Base-by-base conservation (phyloP, 768 basidiomycete genomes). In the Pisolithus orientalis region DNA sequence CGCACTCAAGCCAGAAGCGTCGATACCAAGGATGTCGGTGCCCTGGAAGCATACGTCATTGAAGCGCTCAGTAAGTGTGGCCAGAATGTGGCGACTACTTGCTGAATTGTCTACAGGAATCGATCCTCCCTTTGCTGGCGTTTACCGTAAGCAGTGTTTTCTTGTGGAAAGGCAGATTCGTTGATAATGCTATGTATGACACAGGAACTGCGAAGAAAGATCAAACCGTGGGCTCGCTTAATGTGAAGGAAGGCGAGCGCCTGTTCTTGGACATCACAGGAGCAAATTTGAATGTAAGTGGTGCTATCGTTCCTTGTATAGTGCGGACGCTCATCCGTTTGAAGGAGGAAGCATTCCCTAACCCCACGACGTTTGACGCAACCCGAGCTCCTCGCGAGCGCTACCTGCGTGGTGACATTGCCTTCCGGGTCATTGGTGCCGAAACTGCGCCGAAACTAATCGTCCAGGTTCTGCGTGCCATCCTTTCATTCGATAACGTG, bases 51-150 rank as follows among this genome's bases (percentile, higher is more conserved):
- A 27, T 83, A 80, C 59, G 78, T 82, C 11, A 73, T 76, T 17
- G 90, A 92, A 64, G 85, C 85, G 13, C 64, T 89, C 54, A 79
- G 87, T 88, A 49, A 59, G 85, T 78, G 0, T 16, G 5, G 9
- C 34, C 13, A 44, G 32, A n/a, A 9, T 32, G 13, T 5, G 16
- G 10, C 27, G 4, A 44, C 27, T 27, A 11, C 2, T 38, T 53
- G 13, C 51, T 62, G 17, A 64, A 38, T 11, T 17, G 14, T 52
- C 2, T 49, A 8, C 49, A 90, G 87, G 89, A 49, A 72, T 88
- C 46, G 83, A 85, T 42, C 87, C 89, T 9, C 77, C 83, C 3
- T 83, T 90, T 72, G 77, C 75, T 50, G 87, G 89, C 50, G 78
- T 80, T 31, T 83, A 78, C 60, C 85, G 85, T 81, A 61, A 57